These are phyloP conservation scores for Gaultheria prostrata DNA, from an alignment of 148 eudicot genomes.

Conservation along the genomic window DNA sequence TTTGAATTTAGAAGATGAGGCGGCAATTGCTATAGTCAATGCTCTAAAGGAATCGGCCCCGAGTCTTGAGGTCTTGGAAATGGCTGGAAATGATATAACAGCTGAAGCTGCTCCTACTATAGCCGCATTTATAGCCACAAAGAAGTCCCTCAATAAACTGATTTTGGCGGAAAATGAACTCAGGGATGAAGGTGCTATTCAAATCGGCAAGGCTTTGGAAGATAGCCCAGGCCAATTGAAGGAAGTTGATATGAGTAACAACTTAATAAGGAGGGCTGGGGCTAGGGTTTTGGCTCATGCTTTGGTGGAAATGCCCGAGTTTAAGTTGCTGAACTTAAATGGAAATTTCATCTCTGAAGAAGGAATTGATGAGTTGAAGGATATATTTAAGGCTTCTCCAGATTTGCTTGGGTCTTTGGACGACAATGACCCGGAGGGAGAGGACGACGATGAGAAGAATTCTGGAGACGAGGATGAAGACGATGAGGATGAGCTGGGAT, in stretches of 20 bases:
- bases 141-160: constrained; percentile 36
- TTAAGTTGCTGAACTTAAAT: constrained; percentile 47
- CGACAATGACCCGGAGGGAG: constrained; percentile 58
- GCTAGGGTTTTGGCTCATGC: constrained; percentile 41
- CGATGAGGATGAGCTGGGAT: constrained; percentile 34
- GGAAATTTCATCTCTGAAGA: constrained; percentile 57
- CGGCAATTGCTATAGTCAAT: constrained; percentile 45
- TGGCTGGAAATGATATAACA: constrained; percentile 68
- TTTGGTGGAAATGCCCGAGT: constrained; percentile 40
- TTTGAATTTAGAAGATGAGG: constrained; percentile 62
- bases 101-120: constrained; percentile 37
- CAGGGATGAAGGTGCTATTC: constrained; percentile 53
- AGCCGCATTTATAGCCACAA: constrained; percentile 41
- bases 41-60: constrained; percentile 44
- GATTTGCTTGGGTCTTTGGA: constrained; percentile 51
- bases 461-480: constrained; percentile 32
- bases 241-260: constrained; percentile 52
- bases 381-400: constrained; percentile 40
- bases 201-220: constrained; percentile 41
- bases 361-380: constrained; percentile 49
- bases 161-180: constrained; percentile 62
- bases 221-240: constrained; percentile 31
- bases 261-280: constrained; percentile 40
- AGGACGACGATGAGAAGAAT: constrained; percentile 20
- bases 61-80: constrained; percentile 46